Base-by-base conservation (phyloP, 2,329 filamentous ascomycete species). In the Colletotrichum endophyticum region DNA sequence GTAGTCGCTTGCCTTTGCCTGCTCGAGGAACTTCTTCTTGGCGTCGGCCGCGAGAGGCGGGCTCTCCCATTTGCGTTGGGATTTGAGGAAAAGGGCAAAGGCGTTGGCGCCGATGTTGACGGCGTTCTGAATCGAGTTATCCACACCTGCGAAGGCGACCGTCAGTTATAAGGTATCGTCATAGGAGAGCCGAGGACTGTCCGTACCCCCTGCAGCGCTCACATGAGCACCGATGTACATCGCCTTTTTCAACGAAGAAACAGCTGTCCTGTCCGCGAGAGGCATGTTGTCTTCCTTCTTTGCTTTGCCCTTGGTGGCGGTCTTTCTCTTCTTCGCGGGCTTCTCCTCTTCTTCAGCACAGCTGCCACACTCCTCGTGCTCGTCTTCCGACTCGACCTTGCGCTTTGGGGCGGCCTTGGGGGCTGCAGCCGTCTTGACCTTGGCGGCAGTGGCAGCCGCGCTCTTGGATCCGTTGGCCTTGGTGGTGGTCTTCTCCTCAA, bases 201-300 rank as follows among this genome's bases (percentile, higher is more conserved):
- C 8, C 88, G 72, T 83, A 94, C 95, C 96, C 87, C 96, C 96
- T 32, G 97, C 96, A 78, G 91, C 93, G 84, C 94, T 97, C 77
- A 99, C 95, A 84, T 99, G 97, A 1, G 97, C 97, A 19, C 97
- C 97, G 72, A 99, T 94, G 81, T 95, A 94, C 90, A 98, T 94
- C 15, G 88, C 85, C 83, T 89, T 90, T 83, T 93, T 93, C 77
- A 96, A 88, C 2, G 92, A 91, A 15, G 85, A 80, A 34, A 92
- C 84, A 6, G 89, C 85, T 1, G 95, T 96, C 44, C 97, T 91
- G 30, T 89, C 87, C 25, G 92, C 93, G 3, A 98, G 84, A 0
- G 95, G 92, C 88, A 92, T 91, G 30, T 80, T 79, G 71, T 88
- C 86, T 32, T 87, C 86, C 28, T 82, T 82, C 63, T 86, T 85